These are phyloP conservation scores for Aspergillus clavatus DNA, from an alignment of 2,329 filamentous ascomycete genomes.

Conservation along the genomic window DNA sequence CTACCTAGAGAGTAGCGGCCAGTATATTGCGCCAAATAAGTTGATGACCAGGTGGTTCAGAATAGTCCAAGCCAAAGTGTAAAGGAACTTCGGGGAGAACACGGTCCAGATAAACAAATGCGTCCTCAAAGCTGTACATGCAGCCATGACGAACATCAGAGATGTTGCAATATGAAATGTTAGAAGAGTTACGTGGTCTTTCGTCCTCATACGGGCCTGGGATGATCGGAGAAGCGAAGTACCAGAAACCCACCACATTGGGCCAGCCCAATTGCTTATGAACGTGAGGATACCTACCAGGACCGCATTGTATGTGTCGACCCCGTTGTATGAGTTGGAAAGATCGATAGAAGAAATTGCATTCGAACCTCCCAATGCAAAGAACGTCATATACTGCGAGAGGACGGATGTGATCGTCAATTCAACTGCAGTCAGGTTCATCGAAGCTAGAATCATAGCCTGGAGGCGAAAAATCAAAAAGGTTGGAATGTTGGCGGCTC, in stretches of 20 bases:
- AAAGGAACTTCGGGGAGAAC: slow-evolving; percentile 94
- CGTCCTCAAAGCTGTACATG: slow-evolving; percentile 75
- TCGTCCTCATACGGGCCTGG: slow-evolving; percentile 27
- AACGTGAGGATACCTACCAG: slow-evolving; percentile 81
- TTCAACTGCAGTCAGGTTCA: slow-evolving; percentile 46
- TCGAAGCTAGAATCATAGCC: slow-evolving; percentile 48
- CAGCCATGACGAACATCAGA: slow-evolving; percentile 73
- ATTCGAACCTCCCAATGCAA: slow-evolving; percentile 85
- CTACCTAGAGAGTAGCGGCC: slow-evolving; percentile 5
- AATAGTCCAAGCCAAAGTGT: slow-evolving; percentile 81
- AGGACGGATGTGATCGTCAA: slow-evolving; percentile 68
- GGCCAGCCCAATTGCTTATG: slow-evolving; percentile 82
- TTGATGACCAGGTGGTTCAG: slow-evolving; percentile 76
- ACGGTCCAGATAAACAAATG: slow-evolving; percentile 99
- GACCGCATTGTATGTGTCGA: slow-evolving; percentile 73
- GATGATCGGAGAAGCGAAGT: slow-evolving; percentile 36
- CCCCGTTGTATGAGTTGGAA: slow-evolving; percentile 90
- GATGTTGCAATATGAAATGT: slow-evolving; percentile 67
- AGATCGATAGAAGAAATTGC: slow-evolving; percentile 94
- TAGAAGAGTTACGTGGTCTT: slow-evolving; percentile 54
- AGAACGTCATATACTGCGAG: slow-evolving; percentile 78
- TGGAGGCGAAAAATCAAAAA: slow-evolving; percentile 69
- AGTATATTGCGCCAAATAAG: slow-evolving; percentile 50
- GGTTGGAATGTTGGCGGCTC: slow-evolving; percentile 77
- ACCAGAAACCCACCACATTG: slow-evolving; percentile 78